Conservation (phyloP, 2,329 filamentous ascomycete species). For the Fusarium sp. region DNA sequence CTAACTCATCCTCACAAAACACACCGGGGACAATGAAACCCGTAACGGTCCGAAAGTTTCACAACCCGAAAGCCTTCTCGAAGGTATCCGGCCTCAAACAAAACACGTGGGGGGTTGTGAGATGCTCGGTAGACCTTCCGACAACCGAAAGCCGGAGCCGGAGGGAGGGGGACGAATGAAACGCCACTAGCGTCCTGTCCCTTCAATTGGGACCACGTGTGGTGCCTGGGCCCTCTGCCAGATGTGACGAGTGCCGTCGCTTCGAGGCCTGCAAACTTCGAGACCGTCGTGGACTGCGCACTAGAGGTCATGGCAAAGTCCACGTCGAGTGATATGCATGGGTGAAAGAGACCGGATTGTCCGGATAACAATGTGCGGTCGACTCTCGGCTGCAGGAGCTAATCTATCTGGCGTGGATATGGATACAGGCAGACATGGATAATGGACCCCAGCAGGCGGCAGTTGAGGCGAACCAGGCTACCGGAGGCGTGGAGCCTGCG, state of each 20-base stretch:
- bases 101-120: background rate
- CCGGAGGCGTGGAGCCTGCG: background rate
- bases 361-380: slow-evolving; percentile 2
- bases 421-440: background rate
- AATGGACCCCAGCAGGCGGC: background rate
- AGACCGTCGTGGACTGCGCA: slow-evolving; percentile 21
- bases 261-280: slow-evolving; percentile 20
- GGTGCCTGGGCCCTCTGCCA: slow-evolving; percentile 28
- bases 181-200: slow-evolving; percentile 12
- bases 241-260: slow-evolving; percentile 30
- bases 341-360: background rate
- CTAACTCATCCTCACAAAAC: background rate
- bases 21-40: background rate
- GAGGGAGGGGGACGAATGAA: background rate
- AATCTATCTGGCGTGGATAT: background rate
- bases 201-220: slow-evolving; percentile 17
- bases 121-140: background rate
- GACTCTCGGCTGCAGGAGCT: background rate
- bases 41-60: background rate
- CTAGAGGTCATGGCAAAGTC: background rate
- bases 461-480: background rate
- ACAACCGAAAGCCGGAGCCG: background rate
- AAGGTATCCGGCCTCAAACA: background rate
- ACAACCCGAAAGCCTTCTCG: background rate
- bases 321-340: background rate